These are phyloP conservation scores for Sugiyamaella lignohabitans DNA, from an alignment of 805 yeast species.

Conservation along the genomic window DNA sequence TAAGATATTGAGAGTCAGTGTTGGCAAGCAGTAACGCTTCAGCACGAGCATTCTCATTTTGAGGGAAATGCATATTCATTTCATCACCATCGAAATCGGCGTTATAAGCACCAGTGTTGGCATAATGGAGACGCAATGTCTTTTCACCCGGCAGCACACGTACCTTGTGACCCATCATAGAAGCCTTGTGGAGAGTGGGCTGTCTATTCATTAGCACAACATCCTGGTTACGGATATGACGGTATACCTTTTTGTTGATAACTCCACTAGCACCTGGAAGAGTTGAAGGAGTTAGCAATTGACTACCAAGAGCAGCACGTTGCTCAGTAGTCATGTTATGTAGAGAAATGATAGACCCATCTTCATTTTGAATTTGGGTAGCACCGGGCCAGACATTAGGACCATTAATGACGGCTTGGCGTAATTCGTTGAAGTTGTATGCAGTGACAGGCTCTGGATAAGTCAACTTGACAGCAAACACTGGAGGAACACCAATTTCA, in stretches of 20 bases:
- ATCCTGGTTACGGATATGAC: constrained; percentile 93
- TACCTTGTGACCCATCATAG: constrained; percentile 99
- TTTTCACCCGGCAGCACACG: constrained; percentile 96
- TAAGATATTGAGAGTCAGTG: constrained; percentile 94
- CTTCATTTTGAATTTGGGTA: constrained; percentile 89
- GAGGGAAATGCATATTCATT: constrained; percentile 98
- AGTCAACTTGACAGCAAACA: constrained; percentile 89
- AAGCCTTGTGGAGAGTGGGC: constrained; percentile 97
- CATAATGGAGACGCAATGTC: constrained; percentile 93
- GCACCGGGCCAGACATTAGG: constrained; percentile 99
- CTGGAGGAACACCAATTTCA: constrained; percentile 98
- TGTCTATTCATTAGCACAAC: constrained; percentile 98
- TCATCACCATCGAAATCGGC: constrained; percentile 99
- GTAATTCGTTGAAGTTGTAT: constrained; percentile 79
- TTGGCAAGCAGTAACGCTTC: constrained; percentile 93
- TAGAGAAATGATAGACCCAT: constrained; percentile 75
- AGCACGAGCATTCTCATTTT: constrained; percentile 97
- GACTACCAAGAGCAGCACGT: constrained; percentile 91
- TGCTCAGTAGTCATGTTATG: constrained; percentile 89
- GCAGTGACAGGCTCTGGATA: constrained; percentile 98
- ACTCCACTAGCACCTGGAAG: constrained; percentile 44
- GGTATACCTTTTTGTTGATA: constrained; percentile 83
- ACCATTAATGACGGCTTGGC: constrained; percentile 95
- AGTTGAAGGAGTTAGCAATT: constrained; percentile 75
- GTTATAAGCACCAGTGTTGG: constrained; percentile 98